phyloP scores from a whole-genome alignment of 139 green algal species.

The Desmodesmus armatus region DNA sequence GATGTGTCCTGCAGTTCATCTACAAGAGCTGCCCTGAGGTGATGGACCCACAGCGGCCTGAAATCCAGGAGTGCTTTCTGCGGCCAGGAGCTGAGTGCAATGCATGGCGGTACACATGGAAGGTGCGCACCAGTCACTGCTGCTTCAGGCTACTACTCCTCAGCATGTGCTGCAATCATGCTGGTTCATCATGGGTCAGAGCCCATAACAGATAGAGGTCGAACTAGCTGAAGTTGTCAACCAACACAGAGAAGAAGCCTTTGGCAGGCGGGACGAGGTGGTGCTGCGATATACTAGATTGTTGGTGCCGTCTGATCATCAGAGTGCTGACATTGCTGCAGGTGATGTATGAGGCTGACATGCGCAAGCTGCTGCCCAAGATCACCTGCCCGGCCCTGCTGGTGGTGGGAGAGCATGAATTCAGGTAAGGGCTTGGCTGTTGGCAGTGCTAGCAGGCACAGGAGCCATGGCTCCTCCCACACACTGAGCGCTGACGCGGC shows the following conservation, averaged over 20 bases:
- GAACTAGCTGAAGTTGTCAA: neutral
- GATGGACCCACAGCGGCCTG: conserved; percentile 12
- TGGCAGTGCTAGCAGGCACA: too few relatives aligned
- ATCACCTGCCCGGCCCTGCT: conserved; percentile 35
- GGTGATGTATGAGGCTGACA: conserved; percentile 47
- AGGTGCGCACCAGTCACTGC: neutral
- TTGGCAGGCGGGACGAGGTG: neutral
- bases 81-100: conserved; percentile 40
- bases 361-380: conserved; percentile 42
- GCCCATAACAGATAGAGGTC: neutral
- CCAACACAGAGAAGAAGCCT: too few relatives aligned
- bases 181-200: too few relatives aligned
- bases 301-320: neutral
- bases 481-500: too few relatives aligned
- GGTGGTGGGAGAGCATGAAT: conserved; percentile 41
- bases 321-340: neutral
- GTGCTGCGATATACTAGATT: too few relatives aligned
- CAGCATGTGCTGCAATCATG: too few relatives aligned
- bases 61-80: conserved; percentile 40
- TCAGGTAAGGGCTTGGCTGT: conserved; percentile 37
- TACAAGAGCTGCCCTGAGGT: conserved; percentile 18
- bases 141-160: too few relatives aligned
- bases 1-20: neutral
- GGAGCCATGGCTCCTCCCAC: too few relatives aligned
- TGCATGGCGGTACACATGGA: conserved; percentile 25